These are phyloP conservation scores for Acanthochlamys bracteata DNA, from an alignment of 106 monocot species.

Conservation along the genomic window DNA sequence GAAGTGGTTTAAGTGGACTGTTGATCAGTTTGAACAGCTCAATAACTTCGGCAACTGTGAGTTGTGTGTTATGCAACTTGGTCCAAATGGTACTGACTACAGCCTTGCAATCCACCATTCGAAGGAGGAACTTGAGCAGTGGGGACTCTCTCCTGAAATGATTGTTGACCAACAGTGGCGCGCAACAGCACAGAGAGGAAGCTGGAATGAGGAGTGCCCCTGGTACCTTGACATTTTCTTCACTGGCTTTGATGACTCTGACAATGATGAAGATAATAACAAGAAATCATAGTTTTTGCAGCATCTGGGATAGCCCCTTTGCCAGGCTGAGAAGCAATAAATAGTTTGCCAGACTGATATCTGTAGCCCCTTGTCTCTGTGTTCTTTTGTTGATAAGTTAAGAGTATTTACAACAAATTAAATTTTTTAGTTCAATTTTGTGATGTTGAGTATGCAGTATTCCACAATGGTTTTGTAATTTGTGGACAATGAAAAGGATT, in stretches of 20 bases:
- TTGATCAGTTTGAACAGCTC: conserved; percentile 83
- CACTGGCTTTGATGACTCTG: conserved; percentile 13
- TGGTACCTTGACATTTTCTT: conserved; percentile 51
- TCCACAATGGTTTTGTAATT: too few relatives aligned
- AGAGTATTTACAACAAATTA: too few relatives aligned
- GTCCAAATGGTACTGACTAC: conserved; percentile 63
- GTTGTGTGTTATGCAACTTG: conserved; percentile 82
- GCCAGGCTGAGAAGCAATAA: too few relatives aligned
- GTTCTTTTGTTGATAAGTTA: too few relatives aligned
- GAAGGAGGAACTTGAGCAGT: conserved; percentile 55
- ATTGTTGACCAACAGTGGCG: conserved; percentile 81
- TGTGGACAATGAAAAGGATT: too few relatives aligned
- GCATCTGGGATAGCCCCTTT: too few relatives aligned
- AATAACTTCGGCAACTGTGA: conserved; percentile 87
- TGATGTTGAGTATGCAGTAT: too few relatives aligned
- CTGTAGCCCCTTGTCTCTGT: too few relatives aligned
- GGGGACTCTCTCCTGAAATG: conserved; percentile 88
- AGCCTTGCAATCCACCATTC: conserved; percentile 79
- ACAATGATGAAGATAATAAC: neutral
- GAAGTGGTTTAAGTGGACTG: conserved; percentile 99
- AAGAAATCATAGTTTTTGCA: neutral
- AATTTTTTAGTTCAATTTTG: too few relatives aligned
- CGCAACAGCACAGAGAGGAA: conserved; percentile 29
- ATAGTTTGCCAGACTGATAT: too few relatives aligned
- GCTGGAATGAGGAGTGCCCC: conserved; percentile 41